Percentiles rank a stretch among this genome's conserved stretches.
These are phyloP conservation scores for Mrakiaceae sp. DNA, from an alignment of 1,284 basidiomycete species.

Conservation along the genomic window DNA sequence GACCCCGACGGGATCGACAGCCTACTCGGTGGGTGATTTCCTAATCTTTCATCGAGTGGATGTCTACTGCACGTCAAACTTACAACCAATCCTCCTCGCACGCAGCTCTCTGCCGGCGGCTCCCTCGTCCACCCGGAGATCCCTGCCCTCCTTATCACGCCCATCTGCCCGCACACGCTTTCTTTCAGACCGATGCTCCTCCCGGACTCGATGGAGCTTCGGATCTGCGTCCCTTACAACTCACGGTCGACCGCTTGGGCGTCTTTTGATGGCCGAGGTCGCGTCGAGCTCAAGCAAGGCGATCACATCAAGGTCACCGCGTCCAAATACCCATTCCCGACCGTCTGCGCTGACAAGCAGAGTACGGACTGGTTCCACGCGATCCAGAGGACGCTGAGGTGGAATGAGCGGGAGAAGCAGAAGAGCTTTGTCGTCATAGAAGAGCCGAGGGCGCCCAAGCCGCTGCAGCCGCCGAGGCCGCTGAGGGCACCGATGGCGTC, in stretches of 20 bases:
- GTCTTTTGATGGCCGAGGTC: constrained; percentile 92
- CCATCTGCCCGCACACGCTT: constrained; percentile 96
- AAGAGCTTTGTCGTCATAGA: constrained; percentile 98
- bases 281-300: constrained; percentile 92
- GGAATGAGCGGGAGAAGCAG: constrained; percentile 95
- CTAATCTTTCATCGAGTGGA: not conserved
- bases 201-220: constrained; percentile 96
- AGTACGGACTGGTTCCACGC: constrained; percentile 98
- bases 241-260: constrained; percentile 98
- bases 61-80: not conserved
- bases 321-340: constrained; percentile 96
- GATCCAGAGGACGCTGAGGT: constrained; percentile 89
- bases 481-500: not conserved
- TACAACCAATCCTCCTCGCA: not conserved
- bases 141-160: constrained; percentile 89
- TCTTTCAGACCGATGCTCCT: constrained; percentile 98
- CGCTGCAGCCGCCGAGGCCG: constrained; percentile 23
- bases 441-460: constrained; percentile 49
- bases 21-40: constrained; percentile 65
- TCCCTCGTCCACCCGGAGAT: constrained; percentile 97
- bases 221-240: constrained; percentile 97
- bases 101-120: constrained; percentile 84
- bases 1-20: constrained; percentile 95
- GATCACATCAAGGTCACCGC: constrained; percentile 99
- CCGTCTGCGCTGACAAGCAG: constrained; percentile 93